These are phyloP conservation scores for Adansonia rubrostipa DNA, from an alignment of 441 rosid species.

Conservation along the genomic window DNA sequence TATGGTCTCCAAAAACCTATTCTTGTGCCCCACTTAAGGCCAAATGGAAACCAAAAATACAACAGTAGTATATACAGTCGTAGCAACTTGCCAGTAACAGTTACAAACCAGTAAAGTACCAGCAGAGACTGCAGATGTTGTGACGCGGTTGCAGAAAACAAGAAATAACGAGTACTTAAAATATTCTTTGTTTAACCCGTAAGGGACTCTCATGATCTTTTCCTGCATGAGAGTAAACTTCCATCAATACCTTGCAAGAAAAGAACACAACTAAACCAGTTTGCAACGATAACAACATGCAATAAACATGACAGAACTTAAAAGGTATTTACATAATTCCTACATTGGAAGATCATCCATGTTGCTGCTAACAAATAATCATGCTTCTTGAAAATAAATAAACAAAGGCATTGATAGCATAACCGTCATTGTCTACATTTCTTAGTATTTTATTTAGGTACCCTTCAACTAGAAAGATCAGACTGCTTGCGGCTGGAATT, in stretches of 20 bases:
- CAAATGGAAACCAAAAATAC: neutral
- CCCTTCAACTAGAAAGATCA: neutral
- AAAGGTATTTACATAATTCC: neutral
- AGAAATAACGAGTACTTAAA: conserved; percentile 81
- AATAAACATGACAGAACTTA: conserved; percentile 3
- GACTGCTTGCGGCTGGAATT: neutral
- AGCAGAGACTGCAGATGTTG: conserved; percentile 86
- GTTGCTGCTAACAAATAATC: neutral
- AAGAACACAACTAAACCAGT: conserved; percentile 1
- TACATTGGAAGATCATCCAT: neutral
- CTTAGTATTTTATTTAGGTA: neutral
- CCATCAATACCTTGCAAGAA: conserved; percentile 25
- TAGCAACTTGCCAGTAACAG: conserved; percentile 5
- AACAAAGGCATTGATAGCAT: neutral
- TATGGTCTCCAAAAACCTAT: neutral
- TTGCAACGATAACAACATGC: neutral
- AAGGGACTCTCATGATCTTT: conserved; percentile 88
- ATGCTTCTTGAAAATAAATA: neutral
- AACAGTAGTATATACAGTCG: neutral
- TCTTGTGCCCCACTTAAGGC: neutral
- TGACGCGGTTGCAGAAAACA: conserved; percentile 85
- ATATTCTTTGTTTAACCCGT: conserved; percentile 71
- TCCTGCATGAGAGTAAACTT: conserved; percentile 49
- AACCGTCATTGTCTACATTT: neutral
- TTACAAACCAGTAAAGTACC: conserved; percentile 58